Conservation (phyloP, 768 basidiomycete genomes). For the Boletus tomentosulus region DNA sequence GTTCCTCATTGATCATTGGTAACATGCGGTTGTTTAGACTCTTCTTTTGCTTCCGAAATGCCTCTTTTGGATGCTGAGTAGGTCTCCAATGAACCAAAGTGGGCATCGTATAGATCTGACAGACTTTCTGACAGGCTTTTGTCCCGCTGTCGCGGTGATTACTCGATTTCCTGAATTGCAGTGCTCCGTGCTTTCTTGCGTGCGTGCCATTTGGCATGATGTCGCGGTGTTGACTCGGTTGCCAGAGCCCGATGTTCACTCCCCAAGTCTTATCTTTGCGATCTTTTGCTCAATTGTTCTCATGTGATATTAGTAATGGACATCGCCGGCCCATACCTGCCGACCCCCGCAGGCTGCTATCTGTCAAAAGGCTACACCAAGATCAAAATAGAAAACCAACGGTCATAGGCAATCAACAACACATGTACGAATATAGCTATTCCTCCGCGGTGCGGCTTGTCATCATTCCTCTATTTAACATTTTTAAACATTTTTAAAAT, state of each 20-base stretch:
- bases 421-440: neutral
- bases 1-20: neutral
- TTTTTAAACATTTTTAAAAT: neutral
- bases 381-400: neutral
- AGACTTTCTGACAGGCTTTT: neutral
- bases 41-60: neutral
- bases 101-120: neutral
- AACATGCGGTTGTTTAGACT: neutral
- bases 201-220: neutral
- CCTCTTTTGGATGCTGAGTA: neutral
- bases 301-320: neutral
- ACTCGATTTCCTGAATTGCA: neutral
- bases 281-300: neutral
- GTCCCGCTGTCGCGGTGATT: neutral
- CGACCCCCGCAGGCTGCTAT: neutral
- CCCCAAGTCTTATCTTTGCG: neutral
- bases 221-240: slow-evolving; percentile 7
- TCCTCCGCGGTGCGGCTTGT: neutral
- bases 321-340: neutral
- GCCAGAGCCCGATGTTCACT: neutral
- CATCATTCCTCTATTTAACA: neutral
- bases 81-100: neutral
- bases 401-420: neutral
- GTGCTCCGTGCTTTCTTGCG: neutral
- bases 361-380: neutral